Percentiles rank a stretch among this genome's conserved stretches.
Conservation (phyloP, 2,329 filamentous ascomycete genomes). For the Neonectria punicea region DNA sequence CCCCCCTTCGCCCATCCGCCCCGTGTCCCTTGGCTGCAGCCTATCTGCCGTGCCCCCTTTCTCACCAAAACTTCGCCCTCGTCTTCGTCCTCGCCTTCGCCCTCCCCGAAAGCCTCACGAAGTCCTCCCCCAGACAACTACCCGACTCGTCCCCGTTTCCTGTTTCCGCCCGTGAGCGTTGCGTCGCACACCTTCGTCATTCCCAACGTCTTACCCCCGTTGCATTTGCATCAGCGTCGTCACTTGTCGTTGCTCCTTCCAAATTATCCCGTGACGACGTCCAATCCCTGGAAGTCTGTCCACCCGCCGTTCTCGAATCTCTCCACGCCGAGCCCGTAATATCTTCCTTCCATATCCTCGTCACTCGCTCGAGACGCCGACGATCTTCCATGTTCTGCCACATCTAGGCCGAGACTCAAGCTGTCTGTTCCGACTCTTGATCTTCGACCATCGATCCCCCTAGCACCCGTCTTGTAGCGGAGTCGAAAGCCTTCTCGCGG, state of each 20-base stretch:
- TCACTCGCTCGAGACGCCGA: conserved; percentile 36
- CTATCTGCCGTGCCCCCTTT: conserved; percentile 47
- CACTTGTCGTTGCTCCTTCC: conserved; percentile 42
- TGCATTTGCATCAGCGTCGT: conserved; percentile 43
- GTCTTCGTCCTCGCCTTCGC: conserved; percentile 16
- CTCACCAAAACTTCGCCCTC: conserved; percentile 38
- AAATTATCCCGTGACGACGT: conserved; percentile 38
- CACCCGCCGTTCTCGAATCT: conserved; percentile 33
- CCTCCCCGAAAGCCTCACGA: conserved; percentile 36
- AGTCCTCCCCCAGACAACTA: conserved; percentile 28
- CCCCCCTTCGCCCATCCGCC: conserved; percentile 37
- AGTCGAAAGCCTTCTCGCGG: conserved; percentile 52
- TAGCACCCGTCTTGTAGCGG: conserved; percentile 35
- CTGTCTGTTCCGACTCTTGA: conserved; percentile 48
- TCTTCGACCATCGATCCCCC: conserved; percentile 38
- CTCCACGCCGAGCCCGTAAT: conserved; percentile 43
- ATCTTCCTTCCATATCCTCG: conserved; percentile 34
- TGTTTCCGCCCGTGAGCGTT: conserved; percentile 42
- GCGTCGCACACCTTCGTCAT: conserved; percentile 44
- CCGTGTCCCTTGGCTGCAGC: conserved; percentile 33
- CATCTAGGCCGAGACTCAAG: conserved; percentile 45
- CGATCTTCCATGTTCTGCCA: conserved; percentile 47
- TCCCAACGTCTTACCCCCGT: conserved; percentile 36
- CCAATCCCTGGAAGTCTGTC: conserved; percentile 41
- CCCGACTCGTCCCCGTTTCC: conserved; percentile 33